phyloP scores from a whole-genome alignment of 1,284 basidiomycete species.

The Abortiporus biennis region DNA sequence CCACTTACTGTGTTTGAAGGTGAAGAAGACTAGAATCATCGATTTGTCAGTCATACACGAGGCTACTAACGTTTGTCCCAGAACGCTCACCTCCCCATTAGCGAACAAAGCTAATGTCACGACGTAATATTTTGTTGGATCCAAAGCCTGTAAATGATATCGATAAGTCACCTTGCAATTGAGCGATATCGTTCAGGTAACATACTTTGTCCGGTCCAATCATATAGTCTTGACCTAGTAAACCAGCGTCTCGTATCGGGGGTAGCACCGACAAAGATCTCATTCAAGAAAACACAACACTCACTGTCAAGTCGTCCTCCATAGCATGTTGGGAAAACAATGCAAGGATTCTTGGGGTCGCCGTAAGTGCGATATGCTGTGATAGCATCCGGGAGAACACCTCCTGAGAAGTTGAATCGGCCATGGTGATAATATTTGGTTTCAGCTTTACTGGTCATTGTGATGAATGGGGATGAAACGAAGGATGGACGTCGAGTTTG shows the following conservation, averaged over 20 bases:
- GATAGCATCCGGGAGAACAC: slow-evolving; percentile 26
- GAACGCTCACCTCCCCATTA: slow-evolving; percentile 45
- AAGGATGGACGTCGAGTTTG: neutral
- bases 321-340: slow-evolving; percentile 30
- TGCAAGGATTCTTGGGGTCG: slow-evolving; percentile 28
- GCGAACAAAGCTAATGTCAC: slow-evolving; percentile 54
- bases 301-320: slow-evolving; percentile 28
- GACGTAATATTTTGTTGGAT: slow-evolving; percentile 46
- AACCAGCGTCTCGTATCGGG: slow-evolving; percentile 4
- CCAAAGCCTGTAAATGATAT: slow-evolving; percentile 29
- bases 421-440: slow-evolving; percentile 31
- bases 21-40: slow-evolving; percentile 41
- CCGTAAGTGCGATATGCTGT: slow-evolving; percentile 31
- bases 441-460: slow-evolving; percentile 17
- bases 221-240: slow-evolving; percentile 42
- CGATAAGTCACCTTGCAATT: no score
- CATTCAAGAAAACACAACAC: slow-evolving; percentile 4
- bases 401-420: slow-evolving; percentile 26
- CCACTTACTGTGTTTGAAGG: slow-evolving; percentile 49
- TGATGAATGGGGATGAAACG: neutral
- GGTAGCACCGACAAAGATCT: neutral
- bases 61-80: slow-evolving; percentile 1
- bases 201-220: slow-evolving; percentile 43
- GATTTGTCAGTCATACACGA: neutral
- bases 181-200: no score